Percentiles rank a stretch among this genome's conserved stretches.
Conservation (phyloP, 768 basidiomycete genomes). For the Cubamyces lactineus region DNA sequence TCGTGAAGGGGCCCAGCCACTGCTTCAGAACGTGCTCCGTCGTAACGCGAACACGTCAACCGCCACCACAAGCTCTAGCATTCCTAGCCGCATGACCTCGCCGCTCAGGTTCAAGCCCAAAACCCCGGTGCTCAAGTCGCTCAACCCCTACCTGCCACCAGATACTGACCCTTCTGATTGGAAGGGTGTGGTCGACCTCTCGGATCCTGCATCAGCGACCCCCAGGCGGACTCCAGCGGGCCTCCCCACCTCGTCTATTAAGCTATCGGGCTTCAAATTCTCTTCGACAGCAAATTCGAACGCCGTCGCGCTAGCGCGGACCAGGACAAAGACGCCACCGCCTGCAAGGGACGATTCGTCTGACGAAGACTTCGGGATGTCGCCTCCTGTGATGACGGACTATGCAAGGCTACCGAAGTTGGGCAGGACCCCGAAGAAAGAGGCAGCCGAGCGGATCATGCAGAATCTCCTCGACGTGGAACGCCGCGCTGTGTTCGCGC, state of each 20-base stretch:
- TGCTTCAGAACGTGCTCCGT: slow-evolving; percentile 54
- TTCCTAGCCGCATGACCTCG: slow-evolving; percentile 40
- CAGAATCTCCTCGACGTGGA: slow-evolving; percentile 54
- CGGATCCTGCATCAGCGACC: slow-evolving; percentile 54
- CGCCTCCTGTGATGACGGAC: slow-evolving; percentile 57
- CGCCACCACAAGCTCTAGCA: slow-evolving; percentile 19
- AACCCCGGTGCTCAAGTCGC: slow-evolving; percentile 56
- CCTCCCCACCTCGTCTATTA: slow-evolving; percentile 18
- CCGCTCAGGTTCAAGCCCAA: slow-evolving; percentile 60
- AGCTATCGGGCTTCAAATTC: slow-evolving; percentile 17
- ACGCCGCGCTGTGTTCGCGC: slow-evolving; percentile 21
- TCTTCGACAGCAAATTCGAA: background rate
- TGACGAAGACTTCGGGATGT: slow-evolving; percentile 47
- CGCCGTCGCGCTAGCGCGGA: slow-evolving; percentile 10
- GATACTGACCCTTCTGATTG: slow-evolving; percentile 56
- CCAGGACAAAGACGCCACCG: slow-evolving; percentile 19
- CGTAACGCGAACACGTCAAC: slow-evolving; percentile 49
- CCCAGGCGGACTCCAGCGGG: slow-evolving; percentile 38
- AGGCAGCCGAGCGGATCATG: slow-evolving; percentile 71
- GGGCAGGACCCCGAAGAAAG: slow-evolving; percentile 70
- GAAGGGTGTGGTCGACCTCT: slow-evolving; percentile 77
- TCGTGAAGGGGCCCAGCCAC: slow-evolving; percentile 44
- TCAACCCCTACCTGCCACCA: slow-evolving; percentile 64
- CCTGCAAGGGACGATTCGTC: slow-evolving; percentile 41
- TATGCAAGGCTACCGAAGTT: slow-evolving; percentile 49